A percentile compares a stretch with the other conserved stretches of the same genome.
phyloP scores from a whole-genome alignment of 2,329 filamentous ascomycete species.

The Hypoxylon sp. region DNA sequence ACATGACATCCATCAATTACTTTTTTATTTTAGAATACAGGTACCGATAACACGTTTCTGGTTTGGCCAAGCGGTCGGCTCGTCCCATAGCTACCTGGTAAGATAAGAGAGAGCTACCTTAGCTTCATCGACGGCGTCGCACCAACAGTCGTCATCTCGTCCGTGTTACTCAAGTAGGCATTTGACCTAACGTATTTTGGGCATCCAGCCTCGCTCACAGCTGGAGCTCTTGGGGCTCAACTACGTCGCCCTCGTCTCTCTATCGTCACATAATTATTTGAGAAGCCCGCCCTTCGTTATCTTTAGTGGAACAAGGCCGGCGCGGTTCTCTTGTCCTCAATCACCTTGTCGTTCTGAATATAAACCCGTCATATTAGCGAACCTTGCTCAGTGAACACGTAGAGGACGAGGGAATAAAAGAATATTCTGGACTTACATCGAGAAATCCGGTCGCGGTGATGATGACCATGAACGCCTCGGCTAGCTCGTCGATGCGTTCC shows the following conservation, averaged over 20 bases:
- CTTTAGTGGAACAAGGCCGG: slow-evolving; percentile 47
- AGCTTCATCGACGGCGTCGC: slow-evolving; percentile 4
- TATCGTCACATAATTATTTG: slow-evolving; percentile 4
- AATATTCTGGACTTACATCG: slow-evolving; percentile 68
- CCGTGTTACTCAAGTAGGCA: background rate
- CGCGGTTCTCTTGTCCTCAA: slow-evolving; percentile 39
- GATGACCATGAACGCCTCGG: slow-evolving; percentile 86
- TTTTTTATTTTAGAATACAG: slow-evolving; percentile 3
- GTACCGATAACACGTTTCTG: slow-evolving; percentile 1
- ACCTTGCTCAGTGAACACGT: slow-evolving; percentile 4
- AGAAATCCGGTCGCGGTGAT: slow-evolving; percentile 86
- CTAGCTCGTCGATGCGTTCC: slow-evolving; percentile 77
- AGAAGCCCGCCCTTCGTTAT: slow-evolving; percentile 1
- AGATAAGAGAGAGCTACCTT: background rate
- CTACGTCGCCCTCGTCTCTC: slow-evolving; percentile 14
- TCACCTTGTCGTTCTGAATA: slow-evolving; percentile 41
- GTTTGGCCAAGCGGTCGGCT: background rate
- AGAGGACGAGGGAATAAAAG: slow-evolving; percentile 1
- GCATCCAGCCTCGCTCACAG: background rate
- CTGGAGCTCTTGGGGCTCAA: slow-evolving; percentile 2
- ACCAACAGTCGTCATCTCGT: background rate
- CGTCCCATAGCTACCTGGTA: slow-evolving; percentile 2
- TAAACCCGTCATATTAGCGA: slow-evolving; percentile 36
- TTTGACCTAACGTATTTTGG: background rate
- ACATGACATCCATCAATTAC: slow-evolving; percentile 15